Conservation (phyloP, 306 rosid species). For the Medicago arabica region DNA sequence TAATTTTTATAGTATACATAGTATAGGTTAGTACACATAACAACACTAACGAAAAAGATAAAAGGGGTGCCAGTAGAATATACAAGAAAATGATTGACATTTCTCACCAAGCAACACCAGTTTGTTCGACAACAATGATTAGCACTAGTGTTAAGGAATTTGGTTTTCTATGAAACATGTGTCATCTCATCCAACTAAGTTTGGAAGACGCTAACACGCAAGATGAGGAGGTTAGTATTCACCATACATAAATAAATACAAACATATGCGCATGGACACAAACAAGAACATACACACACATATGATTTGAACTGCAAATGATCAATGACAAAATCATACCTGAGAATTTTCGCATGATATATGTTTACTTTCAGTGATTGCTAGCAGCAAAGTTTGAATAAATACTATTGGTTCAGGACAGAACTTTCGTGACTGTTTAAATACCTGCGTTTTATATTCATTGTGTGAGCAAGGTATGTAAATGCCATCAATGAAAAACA, state of each 20-base stretch:
- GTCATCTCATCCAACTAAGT: not conserved
- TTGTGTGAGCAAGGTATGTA: slow-evolving; percentile 37
- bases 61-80: not conserved
- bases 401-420: slow-evolving; percentile 83
- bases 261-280: not conserved
- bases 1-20: not conserved
- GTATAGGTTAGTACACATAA: too few species aligned
- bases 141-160: not conserved
- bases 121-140: slow-evolving; percentile 4
- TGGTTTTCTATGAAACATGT: not conserved
- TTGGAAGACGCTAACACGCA: not conserved
- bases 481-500: slow-evolving; percentile 24
- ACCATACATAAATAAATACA: not conserved
- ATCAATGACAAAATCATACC: slow-evolving; percentile 52
- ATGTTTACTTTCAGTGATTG: slow-evolving; percentile 56
- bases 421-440: slow-evolving; percentile 76
- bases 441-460: slow-evolving; percentile 58
- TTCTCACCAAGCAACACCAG: too few species aligned
- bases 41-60: too few species aligned
- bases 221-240: not conserved
- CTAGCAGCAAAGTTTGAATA: slow-evolving; percentile 64
- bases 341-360: slow-evolving; percentile 55
- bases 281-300: not conserved
- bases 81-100: slow-evolving; percentile 21
- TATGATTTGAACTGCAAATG: slow-evolving; percentile 27